Base-by-base conservation (phyloP, 768 basidiomycete species). In the Boletus fagicola region DNA sequence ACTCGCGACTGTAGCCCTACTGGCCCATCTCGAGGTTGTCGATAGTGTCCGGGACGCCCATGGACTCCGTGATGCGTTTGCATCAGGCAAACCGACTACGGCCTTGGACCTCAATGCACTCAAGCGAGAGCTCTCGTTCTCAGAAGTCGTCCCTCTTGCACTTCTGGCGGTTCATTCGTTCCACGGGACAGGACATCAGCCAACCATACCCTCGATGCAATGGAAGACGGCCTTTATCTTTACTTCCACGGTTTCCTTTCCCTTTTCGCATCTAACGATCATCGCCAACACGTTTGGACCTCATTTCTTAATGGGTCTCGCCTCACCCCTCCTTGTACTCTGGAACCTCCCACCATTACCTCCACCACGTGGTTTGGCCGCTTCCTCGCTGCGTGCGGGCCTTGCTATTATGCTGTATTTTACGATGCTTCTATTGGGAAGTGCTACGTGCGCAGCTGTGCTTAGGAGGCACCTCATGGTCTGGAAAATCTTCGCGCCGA, bases 401-500 rank as follows among this genome's bases (percentile, higher is more conserved):
- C 67, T 94, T 3, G 85, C 83, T 0, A 73, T 87, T n/a, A 82
- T 86, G 78, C 71, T 83, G 3, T 94, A 94, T 66, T 89, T 87
- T 68, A 72, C 80, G 7, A 65, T 75, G 5, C 66, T 94, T 24
- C 71, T 92, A 2, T 65, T 94, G 5, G 87, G 89, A 5, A 82
- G 85, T 16, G 87, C 92, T 4, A 71, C 83, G 7, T 85, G 85
- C 54, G 86, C 92, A 0, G 89, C 92, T 9, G 81, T 85, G 63
- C 73, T 95, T 51, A 74, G 94, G 61, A 71, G 94, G 45, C 94
- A 98, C 69, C 71, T 97, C 61, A 97, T 97, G 94, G 94, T 98
- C 24, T 99, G 97, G 97, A 98, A 98, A 75, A 87, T 98, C 4
- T 99, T 98, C 66, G 96, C 95, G 38, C 97, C 97, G 60, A 76